A percentile compares a stretch with the other conserved stretches of the same genome.
Conservation (phyloP, 108 stramenopile genomes). For the Seminavis robusta region DNA sequence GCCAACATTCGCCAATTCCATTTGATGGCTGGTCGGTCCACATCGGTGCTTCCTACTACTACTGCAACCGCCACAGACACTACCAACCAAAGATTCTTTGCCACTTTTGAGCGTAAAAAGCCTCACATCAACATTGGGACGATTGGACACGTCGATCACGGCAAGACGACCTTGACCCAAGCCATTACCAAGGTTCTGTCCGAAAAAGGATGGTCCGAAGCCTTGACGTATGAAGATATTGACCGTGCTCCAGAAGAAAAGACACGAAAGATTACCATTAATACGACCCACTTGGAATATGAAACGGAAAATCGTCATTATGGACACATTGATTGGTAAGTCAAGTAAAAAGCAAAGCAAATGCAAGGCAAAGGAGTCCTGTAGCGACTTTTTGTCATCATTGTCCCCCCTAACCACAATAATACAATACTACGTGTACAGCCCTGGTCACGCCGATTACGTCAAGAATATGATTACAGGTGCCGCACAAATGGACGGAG, state of each 20-base stretch:
- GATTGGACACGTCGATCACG: slow-evolving; percentile 99
- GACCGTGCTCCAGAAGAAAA: slow-evolving; percentile 98
- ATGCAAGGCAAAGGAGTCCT: neutral
- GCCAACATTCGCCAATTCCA: too few relatives aligned
- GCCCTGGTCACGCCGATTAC: slow-evolving; percentile 99
- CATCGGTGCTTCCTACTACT: too few relatives aligned
- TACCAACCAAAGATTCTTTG: too few relatives aligned
- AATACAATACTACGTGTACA: neutral
- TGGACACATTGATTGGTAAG: slow-evolving; percentile 98
- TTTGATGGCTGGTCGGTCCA: too few relatives aligned
- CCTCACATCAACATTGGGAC: slow-evolving; percentile 99
- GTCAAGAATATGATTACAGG: slow-evolving; percentile 99
- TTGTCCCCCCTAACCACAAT: neutral
- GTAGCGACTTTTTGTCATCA: neutral
- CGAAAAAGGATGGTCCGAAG: slow-evolving; percentile 84
- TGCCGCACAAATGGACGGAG: slow-evolving; percentile 99
- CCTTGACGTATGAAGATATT: slow-evolving; percentile 93
- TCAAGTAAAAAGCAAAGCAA: neutral
- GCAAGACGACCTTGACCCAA: slow-evolving; percentile 99
- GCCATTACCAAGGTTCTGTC: slow-evolving; percentile 97
- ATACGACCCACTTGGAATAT: slow-evolving; percentile 98
- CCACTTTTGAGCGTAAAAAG: slow-evolving; percentile 81
- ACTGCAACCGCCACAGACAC: too few relatives aligned
- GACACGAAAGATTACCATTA: slow-evolving; percentile 90
- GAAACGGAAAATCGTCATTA: slow-evolving; percentile 95